Base-by-base conservation (phyloP, 257 asterid genomes). In the Parsonsia alboflavescens region DNA sequence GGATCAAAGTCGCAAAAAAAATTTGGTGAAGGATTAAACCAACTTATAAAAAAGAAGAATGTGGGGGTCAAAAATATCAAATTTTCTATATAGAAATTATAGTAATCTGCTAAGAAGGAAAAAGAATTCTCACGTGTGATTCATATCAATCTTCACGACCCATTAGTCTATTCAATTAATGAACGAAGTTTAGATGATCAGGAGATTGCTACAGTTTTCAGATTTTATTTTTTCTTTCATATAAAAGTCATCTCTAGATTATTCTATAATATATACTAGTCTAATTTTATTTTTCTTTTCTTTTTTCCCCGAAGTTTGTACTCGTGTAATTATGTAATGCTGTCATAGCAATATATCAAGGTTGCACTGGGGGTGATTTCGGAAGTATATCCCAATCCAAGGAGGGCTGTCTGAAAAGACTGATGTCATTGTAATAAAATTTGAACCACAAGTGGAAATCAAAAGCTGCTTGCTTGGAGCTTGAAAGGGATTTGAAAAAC, bases 401-500 rank as follows among this genome's bases (percentile, higher is more conserved):
- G 24, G 50, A 19, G 70, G 30, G 30, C 70, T 19, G 70, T 65
- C 70, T 36, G 70, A 65, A 28, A 17, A 39, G 70, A 36, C 45
- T 2, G 10, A 39, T 65, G 70, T 39, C 70, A 41, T 17, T 65
- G 30, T 39, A 39, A 19, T 65, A 39, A 61, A 79, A 73, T 87
- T 84, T 73, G 71, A 67, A 86, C 93, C 96, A 82, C 86, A 81
- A 78, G 76, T 79, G 52, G 16, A 73, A 57, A 16, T 76, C 79
- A 63, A 82, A 79, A 79, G 68, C 75, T 85, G 80, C 76, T 75
- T 65, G 61, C 80, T 83, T 71, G 80, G 66, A 22, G 74, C 75
- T 26, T 73, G 87, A 65, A 75, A 85, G 87, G 69, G 85, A 88
- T 81, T 77, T 82, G 50, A 78, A 61, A 73, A 74, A 72, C 78